phyloP scores from a whole-genome alignment of 345 rosid genomes.

The Rhizophora mangle region DNA sequence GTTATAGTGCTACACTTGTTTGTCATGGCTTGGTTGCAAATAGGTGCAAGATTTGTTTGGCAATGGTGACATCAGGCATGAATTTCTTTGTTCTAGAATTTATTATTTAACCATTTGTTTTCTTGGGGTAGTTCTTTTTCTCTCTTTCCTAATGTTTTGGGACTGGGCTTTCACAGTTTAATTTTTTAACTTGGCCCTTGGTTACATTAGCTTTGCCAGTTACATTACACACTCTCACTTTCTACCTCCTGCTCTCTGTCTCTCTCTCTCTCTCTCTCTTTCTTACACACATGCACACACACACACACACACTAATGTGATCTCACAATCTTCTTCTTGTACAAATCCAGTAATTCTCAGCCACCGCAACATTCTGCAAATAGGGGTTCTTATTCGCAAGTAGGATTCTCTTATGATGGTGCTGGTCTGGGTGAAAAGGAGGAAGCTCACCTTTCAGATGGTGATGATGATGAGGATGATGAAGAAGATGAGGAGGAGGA shows the following conservation, averaged over 20 bases:
- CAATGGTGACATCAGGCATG: too few species aligned
- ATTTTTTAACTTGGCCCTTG: not conserved
- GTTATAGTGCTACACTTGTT: not conserved
- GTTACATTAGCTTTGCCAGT: not conserved
- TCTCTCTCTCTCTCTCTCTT: too few species aligned
- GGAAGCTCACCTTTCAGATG: conserved; percentile 51
- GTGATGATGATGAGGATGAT: conserved; percentile 55
- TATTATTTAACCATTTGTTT: not conserved
- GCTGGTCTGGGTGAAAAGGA: conserved; percentile 40
- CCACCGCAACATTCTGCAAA: conserved; percentile 53
- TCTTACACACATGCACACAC: too few species aligned
- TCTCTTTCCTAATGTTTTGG: conserved; percentile 1
- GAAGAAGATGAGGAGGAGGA: conserved; percentile 82
- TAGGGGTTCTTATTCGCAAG: conserved; percentile 90
- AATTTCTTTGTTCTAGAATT: not conserved
- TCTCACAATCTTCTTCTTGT: not conserved
- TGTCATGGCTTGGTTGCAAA: not conserved
- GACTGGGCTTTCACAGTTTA: not conserved
- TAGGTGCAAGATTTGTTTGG: too few species aligned
- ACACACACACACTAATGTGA: not conserved
- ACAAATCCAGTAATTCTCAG: conserved; percentile 45
- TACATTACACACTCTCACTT: not conserved
- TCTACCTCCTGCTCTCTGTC: too few species aligned
- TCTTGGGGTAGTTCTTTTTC: not conserved
- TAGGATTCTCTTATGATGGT: conserved; percentile 85